These are phyloP conservation scores for Zoysia japonica DNA, from an alignment of 176 grass and related monocot genomes.

Conservation along the genomic window DNA sequence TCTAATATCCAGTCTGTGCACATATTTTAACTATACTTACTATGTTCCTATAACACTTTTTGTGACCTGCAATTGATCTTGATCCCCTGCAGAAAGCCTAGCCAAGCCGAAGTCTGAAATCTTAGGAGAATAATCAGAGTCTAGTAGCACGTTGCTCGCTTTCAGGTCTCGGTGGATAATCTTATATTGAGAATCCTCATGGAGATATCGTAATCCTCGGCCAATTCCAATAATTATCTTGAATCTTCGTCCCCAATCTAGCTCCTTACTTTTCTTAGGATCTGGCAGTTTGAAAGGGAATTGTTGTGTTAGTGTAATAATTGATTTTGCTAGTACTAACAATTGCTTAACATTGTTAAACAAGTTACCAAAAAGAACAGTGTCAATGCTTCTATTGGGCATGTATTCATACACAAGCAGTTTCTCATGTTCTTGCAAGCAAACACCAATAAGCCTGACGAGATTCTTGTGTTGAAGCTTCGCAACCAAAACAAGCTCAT, in stretches of 20 bases:
- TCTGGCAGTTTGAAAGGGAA: conserved; percentile 38
- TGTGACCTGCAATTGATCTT: conserved; percentile 53
- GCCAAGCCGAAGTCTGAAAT: conserved; percentile 75
- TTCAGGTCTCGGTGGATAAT: conserved; percentile 55
- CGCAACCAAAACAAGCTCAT: conserved; percentile 51
- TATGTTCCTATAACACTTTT: conserved; percentile 62
- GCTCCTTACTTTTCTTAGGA: conserved; percentile 28
- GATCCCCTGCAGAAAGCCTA: conserved; percentile 56
- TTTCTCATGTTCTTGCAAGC: conserved; percentile 45
- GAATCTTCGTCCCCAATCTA: conserved; percentile 51
- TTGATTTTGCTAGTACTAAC: not conserved
- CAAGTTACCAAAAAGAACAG: conserved; percentile 40
- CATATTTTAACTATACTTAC: conserved; percentile 44
- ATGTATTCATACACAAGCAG: conserved; percentile 56
- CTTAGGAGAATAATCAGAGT: conserved; percentile 58
- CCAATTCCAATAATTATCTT: conserved; percentile 50
- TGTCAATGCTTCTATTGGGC: conserved; percentile 53
- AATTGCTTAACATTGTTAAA: not conserved
- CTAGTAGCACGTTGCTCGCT: conserved; percentile 42
- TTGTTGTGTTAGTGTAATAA: not conserved
- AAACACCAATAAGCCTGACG: conserved; percentile 47
- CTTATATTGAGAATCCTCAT: conserved; percentile 60
- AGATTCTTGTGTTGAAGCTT: conserved; percentile 59
- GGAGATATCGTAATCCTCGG: conserved; percentile 61
- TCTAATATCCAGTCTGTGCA: not conserved